A percentile compares a stretch with the other conserved stretches of the same genome.
These are phyloP conservation scores for Penicillium psychrofluorescens DNA, from an alignment of 495 filamentous ascomycete genomes.

Conservation along the genomic window DNA sequence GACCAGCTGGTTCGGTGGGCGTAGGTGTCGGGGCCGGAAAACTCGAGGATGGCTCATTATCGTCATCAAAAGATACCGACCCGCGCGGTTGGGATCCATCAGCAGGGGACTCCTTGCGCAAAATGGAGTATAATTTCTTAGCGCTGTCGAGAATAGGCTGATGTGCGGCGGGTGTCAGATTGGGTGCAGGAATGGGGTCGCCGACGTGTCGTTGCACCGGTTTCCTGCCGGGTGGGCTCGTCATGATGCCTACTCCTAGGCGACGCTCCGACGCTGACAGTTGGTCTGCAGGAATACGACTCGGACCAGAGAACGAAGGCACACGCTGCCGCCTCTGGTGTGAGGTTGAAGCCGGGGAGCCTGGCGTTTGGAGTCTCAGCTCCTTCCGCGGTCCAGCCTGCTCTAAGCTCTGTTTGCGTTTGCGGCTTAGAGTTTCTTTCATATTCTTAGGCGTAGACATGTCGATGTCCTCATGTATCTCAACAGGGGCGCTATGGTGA, in stretches of 20 bases:
- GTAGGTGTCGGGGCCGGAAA: too few species aligned
- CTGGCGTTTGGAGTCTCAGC: slow-evolving; percentile 11
- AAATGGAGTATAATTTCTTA: slow-evolving; percentile 13
- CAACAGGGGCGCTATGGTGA: neutral
- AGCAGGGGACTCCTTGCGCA: slow-evolving; percentile 16
- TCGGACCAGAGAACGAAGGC: slow-evolving; percentile 19
- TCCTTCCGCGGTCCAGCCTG: slow-evolving; percentile 16
- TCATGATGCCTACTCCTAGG: slow-evolving; percentile 26
- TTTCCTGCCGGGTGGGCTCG: slow-evolving; percentile 17
- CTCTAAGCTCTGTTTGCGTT: slow-evolving; percentile 22
- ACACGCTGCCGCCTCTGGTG: slow-evolving; percentile 5
- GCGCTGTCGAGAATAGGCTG: slow-evolving; percentile 5
- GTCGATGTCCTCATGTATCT: neutral
- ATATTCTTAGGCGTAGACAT: neutral
- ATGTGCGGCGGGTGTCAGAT: neutral
- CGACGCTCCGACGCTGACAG: neutral
- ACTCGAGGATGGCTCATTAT: slow-evolving; percentile 6
- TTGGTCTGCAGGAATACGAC: slow-evolving; percentile 2
- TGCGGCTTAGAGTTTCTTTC: slow-evolving; percentile 6
- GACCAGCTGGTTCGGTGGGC: too few species aligned
- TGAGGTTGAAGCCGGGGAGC: neutral
- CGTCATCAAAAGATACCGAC: slow-evolving; percentile 22
- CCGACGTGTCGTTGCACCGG: neutral
- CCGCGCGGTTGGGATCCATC: slow-evolving; percentile 9
- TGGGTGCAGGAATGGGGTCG: neutral